Evolutionary conservation across 768 basidiomycete species (phyloP), one percentile per base, ranked within the genome.

Genomic region (Boletus subcaerulescens): DNA sequence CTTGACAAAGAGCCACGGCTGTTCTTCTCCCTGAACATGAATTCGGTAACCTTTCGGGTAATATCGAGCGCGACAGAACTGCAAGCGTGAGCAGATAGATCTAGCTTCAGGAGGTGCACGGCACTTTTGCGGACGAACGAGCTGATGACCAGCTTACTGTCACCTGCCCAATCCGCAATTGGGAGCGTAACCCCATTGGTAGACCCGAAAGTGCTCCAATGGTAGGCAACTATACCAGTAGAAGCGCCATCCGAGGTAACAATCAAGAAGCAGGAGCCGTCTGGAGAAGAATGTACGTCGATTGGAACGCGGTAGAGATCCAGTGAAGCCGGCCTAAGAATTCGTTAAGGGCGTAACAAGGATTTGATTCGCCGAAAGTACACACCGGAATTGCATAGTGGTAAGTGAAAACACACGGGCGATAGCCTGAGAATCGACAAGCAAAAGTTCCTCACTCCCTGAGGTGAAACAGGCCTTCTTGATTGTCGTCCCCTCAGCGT

Each of bases 131-230:
- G 72, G 35, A 72, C 73, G 5, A 86, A 53, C 0, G 84, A 83
- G 1, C 75, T 83, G 29, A 82, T 53, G 18, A 67, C 62, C 15
- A 76, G 53, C 4, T 38, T 47, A 33, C 56, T 63, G 9, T 70
- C 60, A 10, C 61, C 57, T 17, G 63, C 58, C 47, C 69, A 59
- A 13, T 64, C 63, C 3, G 67, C 60, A 32, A 78, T 62, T 24
- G 71, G 62, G 1, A 82, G 59, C 3, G 46, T 18, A 9, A 79
- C 72, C 11, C 82, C 83, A 17, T 69, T 60, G 3, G 72, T 72
- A 5, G 80, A 77, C 11, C 85, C 84, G 56, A 86, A 86, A 2
- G 80, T 80, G 13, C 70, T 72, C 80, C 80, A 83, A 60, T 86
- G 85, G 59, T 79, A 81, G 6, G 76, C 76, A 3, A 67, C 68